phyloP scores from a whole-genome alignment of 768 basidiomycete species.

The Artomyces pyxidatus region DNA sequence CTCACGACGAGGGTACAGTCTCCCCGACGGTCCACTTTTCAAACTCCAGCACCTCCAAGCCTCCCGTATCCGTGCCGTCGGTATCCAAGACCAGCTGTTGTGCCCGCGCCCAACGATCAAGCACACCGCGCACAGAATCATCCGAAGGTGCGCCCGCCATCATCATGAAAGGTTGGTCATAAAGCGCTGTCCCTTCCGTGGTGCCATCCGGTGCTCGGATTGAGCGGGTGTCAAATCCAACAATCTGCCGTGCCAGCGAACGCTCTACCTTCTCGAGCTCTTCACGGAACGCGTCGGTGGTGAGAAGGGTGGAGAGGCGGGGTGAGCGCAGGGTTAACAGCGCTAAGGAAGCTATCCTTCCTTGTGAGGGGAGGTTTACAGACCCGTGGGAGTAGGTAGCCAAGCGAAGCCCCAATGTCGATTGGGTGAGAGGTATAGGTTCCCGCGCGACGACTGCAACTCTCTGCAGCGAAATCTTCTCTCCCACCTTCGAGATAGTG shows the following conservation, averaged over 20 bases:
- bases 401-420: conserved; percentile 7
- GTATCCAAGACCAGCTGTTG: conserved; percentile 5
- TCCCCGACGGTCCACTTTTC: conserved; percentile 15
- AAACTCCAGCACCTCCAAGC: conserved; percentile 12
- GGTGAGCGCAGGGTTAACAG: conserved; percentile 14
- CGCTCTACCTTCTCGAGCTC: conserved; percentile 15
- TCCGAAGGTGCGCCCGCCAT: conserved; percentile 6
- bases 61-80: conserved; percentile 8
- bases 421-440: conserved; percentile 18
- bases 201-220: conserved; percentile 1
- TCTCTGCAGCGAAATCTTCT: conserved; percentile 66
- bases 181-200: conserved; percentile 8
- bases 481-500: conserved; percentile 68
- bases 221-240: conserved; percentile 11
- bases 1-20: background rate
- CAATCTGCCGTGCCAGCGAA: conserved; percentile 13
- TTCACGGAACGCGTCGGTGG: conserved; percentile 3
- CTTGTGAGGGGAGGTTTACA: conserved; percentile 4
- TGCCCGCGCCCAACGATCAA: conserved; percentile 12
- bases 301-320: conserved; percentile 3
- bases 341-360: conserved; percentile 12
- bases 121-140: conserved; percentile 10
- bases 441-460: conserved; percentile 26
- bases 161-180: conserved; percentile 16
- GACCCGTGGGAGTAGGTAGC: conserved; percentile 14